These are phyloP conservation scores for Gastrolobium bilobum DNA, from an alignment of 306 rosid genomes.

Conservation along the genomic window DNA sequence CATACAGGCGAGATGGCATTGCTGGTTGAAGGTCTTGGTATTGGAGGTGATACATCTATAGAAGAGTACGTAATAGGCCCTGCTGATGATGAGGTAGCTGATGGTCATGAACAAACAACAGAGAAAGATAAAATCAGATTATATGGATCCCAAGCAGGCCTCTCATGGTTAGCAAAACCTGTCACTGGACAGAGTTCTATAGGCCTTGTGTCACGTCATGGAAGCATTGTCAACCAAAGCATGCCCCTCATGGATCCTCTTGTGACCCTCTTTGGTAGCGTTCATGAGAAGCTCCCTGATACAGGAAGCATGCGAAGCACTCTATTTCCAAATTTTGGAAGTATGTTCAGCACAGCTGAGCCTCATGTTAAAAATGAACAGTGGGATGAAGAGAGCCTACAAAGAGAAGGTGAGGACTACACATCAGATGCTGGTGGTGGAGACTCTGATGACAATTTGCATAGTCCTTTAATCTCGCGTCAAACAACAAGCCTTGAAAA, in stretches of 20 bases:
- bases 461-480: constrained; percentile 88
- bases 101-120: constrained; percentile 58
- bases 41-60: constrained; percentile 78
- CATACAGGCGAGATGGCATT: constrained; percentile 67
- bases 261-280: constrained; percentile 80
- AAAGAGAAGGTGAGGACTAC: constrained; percentile 75
- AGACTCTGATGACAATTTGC: constrained; percentile 87
- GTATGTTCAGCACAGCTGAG: constrained; percentile 86
- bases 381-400: constrained; percentile 92
- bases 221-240: constrained; percentile 77
- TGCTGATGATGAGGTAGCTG: constrained; percentile 67
- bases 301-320: constrained; percentile 73
- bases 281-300: constrained; percentile 79
- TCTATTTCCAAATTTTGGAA: constrained; percentile 80
- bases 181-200: constrained; percentile 80
- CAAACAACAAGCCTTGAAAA: constrained; percentile 89
- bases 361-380: constrained; percentile 65
- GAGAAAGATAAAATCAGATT: constrained; percentile 76
- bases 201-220: constrained; percentile 85
- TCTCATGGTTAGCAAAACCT: constrained; percentile 93
- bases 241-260: constrained; percentile 81
- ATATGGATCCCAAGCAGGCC: constrained; percentile 88
- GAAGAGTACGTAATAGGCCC: constrained; percentile 86
- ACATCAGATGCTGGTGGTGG: constrained; percentile 68
- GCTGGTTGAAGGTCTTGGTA: constrained; percentile 89